Conservation (phyloP, 2,329 filamentous ascomycete genomes). For the Chlorencoelia australis region DNA sequence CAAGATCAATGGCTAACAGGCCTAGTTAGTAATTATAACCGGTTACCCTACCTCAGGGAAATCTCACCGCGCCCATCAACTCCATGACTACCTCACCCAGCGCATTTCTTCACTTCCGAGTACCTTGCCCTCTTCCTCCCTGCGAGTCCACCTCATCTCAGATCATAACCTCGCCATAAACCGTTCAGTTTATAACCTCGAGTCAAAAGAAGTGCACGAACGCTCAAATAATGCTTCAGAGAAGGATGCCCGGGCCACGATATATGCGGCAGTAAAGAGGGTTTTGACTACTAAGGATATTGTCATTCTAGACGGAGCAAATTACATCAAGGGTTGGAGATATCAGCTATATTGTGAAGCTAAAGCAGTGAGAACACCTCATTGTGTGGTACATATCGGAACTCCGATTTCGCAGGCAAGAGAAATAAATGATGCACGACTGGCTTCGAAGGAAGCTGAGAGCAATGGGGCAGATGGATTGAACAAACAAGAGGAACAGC, state of each 20-base stretch:
- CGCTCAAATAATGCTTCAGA: constrained; percentile 66
- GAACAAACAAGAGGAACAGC: constrained; percentile 22
- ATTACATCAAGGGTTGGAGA: constrained; percentile 85
- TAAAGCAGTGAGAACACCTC: constrained; percentile 67
- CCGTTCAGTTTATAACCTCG: constrained; percentile 61
- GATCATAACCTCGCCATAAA: constrained; percentile 62
- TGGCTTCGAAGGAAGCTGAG: constrained; percentile 31
- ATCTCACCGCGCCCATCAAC: constrained; percentile 54
- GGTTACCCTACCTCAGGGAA: constrained; percentile 61
- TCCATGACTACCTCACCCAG: constrained; percentile 57
- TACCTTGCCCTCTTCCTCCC: constrained; percentile 27
- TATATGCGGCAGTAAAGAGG: constrained; percentile 71
- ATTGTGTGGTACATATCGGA: constrained; percentile 61
- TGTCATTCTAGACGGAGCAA: constrained; percentile 69
- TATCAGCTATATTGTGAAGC: constrained; percentile 82
- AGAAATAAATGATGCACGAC: constrained; percentile 49
- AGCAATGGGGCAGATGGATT: constrained; percentile 24
- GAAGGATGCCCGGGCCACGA: constrained; percentile 69
- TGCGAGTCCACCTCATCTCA: constrained; percentile 64
- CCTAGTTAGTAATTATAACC: constrained; percentile 56
- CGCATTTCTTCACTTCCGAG: constrained; percentile 27
- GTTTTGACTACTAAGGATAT: constrained; percentile 62
- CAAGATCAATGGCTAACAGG: no score
- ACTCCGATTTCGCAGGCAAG: constrained; percentile 42
- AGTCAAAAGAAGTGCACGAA: constrained; percentile 44